Base-by-base conservation (phyloP, 306 rosid genomes). In the Lathyrus sativus region DNA sequence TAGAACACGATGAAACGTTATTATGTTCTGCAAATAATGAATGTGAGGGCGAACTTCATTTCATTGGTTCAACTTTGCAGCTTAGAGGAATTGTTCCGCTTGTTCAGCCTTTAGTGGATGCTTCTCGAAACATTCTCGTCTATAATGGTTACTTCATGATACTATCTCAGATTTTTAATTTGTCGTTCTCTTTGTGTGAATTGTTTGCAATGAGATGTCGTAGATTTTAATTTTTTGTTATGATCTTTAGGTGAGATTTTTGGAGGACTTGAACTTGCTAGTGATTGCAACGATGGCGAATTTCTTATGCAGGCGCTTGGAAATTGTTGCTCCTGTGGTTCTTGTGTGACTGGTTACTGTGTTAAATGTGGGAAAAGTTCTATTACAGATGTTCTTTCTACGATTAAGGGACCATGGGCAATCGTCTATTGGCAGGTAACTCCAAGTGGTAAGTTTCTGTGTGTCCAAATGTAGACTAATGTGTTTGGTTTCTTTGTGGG, bases 371-470 rank as follows among this genome's bases (percentile, higher is more conserved):
- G 84, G 78, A 67, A 74, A 73, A 74, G 50, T 76, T 86, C 88
- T 15, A 45, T 90, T 38, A 76, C 68, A 9, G 79, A 70, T 53
- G 74, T 86, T 78, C 85, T 93, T 67, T 90, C 95, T 58, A 76
- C 45, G 24, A 82, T 93, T 61, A 82, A 86, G 76, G 98, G 97
- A 59, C 98, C 98, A 15, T 93, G 97, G 98, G 85, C 97, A 76
- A 42, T 93, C 72, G 65, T 93, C 77, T 93, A 86, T 78, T 93
- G 98, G 98, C 97, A 93, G 96, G 97, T 90, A 92, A 86, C 91
- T 62, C 35, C 26, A 70, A 74, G 81, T 66, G 98, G 89, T 85
- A 86, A 90, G 98, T 90, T 86, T 80, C 65, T 24, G 1, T 58
- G 58, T 68, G 62, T 57, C 57, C 62, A n/a, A 19, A 43, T 35